These are phyloP conservation scores for Phialocephala sp. DNA, from an alignment of 2,329 filamentous ascomycete genomes.

Conservation along the genomic window DNA sequence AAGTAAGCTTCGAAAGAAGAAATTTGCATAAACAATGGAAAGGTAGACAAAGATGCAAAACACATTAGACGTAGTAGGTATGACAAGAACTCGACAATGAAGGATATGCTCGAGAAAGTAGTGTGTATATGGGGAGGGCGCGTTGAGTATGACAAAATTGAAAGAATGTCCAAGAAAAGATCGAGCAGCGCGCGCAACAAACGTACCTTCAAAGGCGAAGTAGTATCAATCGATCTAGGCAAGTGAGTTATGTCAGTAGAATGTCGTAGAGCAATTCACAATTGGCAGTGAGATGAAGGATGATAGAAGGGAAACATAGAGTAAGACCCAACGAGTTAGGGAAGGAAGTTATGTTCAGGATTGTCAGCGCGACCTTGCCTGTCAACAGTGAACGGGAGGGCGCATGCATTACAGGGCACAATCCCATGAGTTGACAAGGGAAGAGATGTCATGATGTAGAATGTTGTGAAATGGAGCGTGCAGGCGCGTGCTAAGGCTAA, in stretches of 20 bases:
- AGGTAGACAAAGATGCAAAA: not conserved
- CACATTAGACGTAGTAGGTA: not conserved
- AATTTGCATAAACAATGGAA: not conserved
- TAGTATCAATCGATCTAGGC: not conserved
- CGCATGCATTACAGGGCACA: not conserved
- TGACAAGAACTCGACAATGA: not conserved
- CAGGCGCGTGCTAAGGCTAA: not conserved
- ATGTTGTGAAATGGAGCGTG: not conserved
- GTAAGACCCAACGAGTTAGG: too few relatives aligned
- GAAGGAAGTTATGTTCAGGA: not conserved
- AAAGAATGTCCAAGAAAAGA: not conserved
- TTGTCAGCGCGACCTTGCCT: not conserved
- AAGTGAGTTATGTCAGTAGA: not conserved
- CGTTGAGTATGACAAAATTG: not conserved
- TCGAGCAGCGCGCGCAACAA: not conserved
- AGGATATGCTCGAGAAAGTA: not conserved
- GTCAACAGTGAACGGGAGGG: not conserved
- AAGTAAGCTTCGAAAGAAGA: not conserved
- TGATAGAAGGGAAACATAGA: not conserved
- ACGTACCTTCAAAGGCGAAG: slow-evolving; percentile 1
- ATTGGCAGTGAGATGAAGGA: not conserved
- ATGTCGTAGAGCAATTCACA: not conserved
- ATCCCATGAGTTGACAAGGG: not conserved
- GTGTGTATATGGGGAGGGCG: not conserved
- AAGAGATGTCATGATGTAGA: not conserved